Evolutionary conservation across 1,284 basidiomycete species (phyloP).

Genomic region (Boletus semigastroideus): DNA sequence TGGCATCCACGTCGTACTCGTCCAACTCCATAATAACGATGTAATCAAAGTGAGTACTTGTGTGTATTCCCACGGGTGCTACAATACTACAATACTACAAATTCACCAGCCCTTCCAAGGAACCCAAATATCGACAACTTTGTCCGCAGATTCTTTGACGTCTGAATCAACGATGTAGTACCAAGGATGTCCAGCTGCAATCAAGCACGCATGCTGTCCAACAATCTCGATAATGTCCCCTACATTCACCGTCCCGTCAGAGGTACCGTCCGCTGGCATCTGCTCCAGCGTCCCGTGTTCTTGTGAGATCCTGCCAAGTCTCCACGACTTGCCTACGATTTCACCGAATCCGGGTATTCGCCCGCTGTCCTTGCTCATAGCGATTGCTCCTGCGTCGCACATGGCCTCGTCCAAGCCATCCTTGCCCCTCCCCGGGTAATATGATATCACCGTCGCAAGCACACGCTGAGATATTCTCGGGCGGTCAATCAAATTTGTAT

Average conservation of each 20-base stretch:
- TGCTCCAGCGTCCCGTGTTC: conserved; percentile 76
- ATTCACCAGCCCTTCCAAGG: conserved; percentile 89
- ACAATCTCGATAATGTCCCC: conserved; percentile 68
- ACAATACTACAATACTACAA: too few relatives aligned
- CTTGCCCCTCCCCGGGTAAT: conserved; percentile 68
- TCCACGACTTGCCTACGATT: conserved; percentile 70
- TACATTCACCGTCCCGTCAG: conserved; percentile 44
- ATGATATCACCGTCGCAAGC: conserved; percentile 71
- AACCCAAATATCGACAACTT: conserved; percentile 83
- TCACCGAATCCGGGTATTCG: conserved; percentile 71
- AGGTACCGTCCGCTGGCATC: conserved; percentile 27
- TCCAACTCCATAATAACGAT: conserved; percentile 54
- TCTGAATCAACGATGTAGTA: conserved; percentile 76
- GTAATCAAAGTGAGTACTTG: background rate
- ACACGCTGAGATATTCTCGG: conserved; percentile 67
- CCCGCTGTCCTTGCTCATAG: conserved; percentile 84
- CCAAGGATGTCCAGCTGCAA: conserved; percentile 75
- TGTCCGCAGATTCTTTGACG: conserved; percentile 42
- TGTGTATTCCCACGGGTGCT: too few relatives aligned
- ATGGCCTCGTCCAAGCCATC: conserved; percentile 69
- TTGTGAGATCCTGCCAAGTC: conserved; percentile 70
- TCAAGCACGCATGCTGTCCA: conserved; percentile 79
- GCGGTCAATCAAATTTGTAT: conserved; percentile 64
- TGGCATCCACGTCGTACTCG: conserved; percentile 75
- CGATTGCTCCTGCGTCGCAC: conserved; percentile 81